Conservation (phyloP, 129 eudicot genomes). For the Escallonia rubra region DNA sequence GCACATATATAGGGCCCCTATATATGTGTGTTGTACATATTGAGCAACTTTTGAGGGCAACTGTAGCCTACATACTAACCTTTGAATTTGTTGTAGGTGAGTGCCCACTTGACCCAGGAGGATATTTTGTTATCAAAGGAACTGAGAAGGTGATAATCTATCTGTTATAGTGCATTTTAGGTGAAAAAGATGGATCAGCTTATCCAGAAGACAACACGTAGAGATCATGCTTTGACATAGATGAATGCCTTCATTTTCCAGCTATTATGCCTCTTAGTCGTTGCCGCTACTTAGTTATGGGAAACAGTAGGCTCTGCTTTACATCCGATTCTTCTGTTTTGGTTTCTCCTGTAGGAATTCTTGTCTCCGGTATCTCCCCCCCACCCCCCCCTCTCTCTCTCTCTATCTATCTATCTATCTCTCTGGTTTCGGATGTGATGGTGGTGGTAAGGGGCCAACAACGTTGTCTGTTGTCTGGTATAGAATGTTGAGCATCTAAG, state of each 20-base stretch:
- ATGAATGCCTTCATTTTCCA: not conserved
- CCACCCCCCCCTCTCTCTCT: too few species aligned
- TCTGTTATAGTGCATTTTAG: not conserved
- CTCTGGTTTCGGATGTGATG: too few species aligned
- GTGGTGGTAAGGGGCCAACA: too few species aligned
- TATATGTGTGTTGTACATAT: not conserved
- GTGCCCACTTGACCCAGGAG: conserved; percentile 99
- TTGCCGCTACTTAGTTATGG: too few species aligned
- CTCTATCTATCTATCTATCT: too few species aligned
- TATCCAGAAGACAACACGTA: not conserved
- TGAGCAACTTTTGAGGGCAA: conserved; percentile 1
- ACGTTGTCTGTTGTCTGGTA: too few species aligned
- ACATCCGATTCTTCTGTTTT: too few species aligned
- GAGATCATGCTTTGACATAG: not conserved
- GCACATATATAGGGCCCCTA: not conserved
- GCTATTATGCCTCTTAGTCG: not conserved
- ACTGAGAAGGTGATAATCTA: conserved; percentile 71
- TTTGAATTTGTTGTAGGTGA: conserved; percentile 48
- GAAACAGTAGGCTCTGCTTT: too few species aligned
- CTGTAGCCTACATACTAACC: not conserved
- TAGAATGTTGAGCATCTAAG: too few species aligned
- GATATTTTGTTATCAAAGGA: conserved; percentile 91
- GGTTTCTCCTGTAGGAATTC: too few species aligned
- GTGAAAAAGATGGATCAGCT: too few species aligned
- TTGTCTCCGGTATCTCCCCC: too few species aligned